Percentiles rank a stretch among this genome's conserved stretches.
Conservation (phyloP, 192 early-diverging fungal genomes). For the Coemansia sp. region DNA sequence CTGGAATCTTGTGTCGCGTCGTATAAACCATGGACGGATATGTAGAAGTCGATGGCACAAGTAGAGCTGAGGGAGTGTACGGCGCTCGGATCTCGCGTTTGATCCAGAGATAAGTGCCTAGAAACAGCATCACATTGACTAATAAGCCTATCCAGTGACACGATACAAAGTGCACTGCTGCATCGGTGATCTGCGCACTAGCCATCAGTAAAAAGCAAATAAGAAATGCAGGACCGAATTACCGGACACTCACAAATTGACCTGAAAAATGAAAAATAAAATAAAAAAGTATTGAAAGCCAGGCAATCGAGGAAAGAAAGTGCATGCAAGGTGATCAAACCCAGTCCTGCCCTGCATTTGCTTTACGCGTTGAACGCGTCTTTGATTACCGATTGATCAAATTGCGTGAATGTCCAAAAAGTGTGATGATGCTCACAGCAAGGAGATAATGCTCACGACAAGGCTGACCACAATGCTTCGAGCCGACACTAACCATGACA, state of each 20-base stretch:
- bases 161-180: constrained; percentile 8
- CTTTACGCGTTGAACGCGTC: not conserved
- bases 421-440: too few relatives aligned
- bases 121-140: constrained; percentile 22
- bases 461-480: too few relatives aligned
- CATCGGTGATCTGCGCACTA: constrained; percentile 13
- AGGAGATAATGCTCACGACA: too few relatives aligned
- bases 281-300: not conserved
- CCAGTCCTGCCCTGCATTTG: not conserved
- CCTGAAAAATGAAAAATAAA: not conserved
- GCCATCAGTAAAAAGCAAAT: constrained; percentile 1
- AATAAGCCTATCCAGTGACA: constrained; percentile 32
- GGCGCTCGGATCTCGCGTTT: constrained; percentile 29
- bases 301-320: not conserved
- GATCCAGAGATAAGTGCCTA: constrained; percentile 33
- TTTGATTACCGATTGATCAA: not conserved
- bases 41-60: constrained; percentile 56
- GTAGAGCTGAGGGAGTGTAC: constrained; percentile 34
- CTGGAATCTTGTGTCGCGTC: constrained; percentile 37
- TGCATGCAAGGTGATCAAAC: not conserved
- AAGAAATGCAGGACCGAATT: not conserved
- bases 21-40: constrained; percentile 54
- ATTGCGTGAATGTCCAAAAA: not conserved
- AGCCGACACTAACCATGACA: too few relatives aligned
- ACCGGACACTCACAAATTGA: not conserved